phyloP scores from a whole-genome alignment of 192 early-diverging fungal genomes.

The Chytriomyces sp. region DNA sequence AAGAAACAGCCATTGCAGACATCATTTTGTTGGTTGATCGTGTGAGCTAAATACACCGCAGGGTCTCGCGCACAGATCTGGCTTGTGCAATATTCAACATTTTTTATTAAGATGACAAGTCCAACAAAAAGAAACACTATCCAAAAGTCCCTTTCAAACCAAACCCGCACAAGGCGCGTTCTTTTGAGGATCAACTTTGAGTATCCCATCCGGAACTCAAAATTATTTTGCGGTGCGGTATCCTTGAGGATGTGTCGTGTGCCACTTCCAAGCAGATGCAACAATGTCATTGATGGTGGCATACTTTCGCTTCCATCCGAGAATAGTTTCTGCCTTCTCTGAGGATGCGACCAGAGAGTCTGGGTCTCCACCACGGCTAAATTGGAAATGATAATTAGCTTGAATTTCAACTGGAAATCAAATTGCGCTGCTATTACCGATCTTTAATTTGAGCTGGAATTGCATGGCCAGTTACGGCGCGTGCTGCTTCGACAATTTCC shows the following conservation, averaged over 20 bases:
- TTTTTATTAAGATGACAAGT: too few relatives aligned
- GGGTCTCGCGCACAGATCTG: too few relatives aligned
- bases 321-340: conserved; percentile 54
- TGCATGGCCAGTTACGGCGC: conserved; percentile 75
- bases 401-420: not conserved
- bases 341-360: conserved; percentile 57
- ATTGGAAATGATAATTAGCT: not conserved
- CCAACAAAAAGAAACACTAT: too few relatives aligned
- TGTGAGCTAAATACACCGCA: too few relatives aligned
- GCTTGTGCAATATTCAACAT: too few relatives aligned
- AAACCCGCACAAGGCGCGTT: too few relatives aligned
- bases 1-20: too few relatives aligned
- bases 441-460: conserved; percentile 74
- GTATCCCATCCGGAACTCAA: not conserved
- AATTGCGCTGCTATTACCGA: conserved; percentile 25
- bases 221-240: conserved; percentile 6
- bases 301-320: conserved; percentile 61
- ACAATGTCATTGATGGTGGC: conserved; percentile 54
- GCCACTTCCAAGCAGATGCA: conserved; percentile 60
- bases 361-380: conserved; percentile 62
- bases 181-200: too few relatives aligned
- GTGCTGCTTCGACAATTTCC: conserved; percentile 86
- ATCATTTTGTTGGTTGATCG: too few relatives aligned
- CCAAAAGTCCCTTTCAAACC: too few relatives aligned
- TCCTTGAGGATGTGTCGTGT: conserved; percentile 51